Conservation (phyloP, 371 early-diverging fungal genomes). For the Neoconidiobolus thromboides region DNA sequence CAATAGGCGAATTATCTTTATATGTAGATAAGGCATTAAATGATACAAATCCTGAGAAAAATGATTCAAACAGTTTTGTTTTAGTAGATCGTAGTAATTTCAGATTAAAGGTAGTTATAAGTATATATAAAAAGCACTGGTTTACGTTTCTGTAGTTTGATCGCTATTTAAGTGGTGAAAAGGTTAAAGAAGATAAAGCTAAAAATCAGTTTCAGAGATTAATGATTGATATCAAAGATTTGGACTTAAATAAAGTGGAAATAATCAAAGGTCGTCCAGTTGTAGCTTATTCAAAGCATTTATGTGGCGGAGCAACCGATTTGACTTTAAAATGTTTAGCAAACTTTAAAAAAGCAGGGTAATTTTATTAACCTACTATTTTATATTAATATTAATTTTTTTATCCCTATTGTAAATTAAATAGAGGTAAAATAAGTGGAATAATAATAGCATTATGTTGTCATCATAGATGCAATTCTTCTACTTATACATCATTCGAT, state of each 20-base stretch:
- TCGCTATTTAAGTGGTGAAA: slow-evolving; percentile 15
- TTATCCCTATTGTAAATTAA: not conserved
- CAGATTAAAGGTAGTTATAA: slow-evolving; percentile 32
- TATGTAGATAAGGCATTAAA: slow-evolving; percentile 27
- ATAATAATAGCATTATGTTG: slow-evolving; percentile 80
- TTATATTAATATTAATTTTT: not conserved
- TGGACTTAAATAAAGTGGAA: slow-evolving; percentile 21
- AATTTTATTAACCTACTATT: not conserved
- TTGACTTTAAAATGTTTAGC: slow-evolving; percentile 54
- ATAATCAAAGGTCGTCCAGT: slow-evolving; percentile 19
- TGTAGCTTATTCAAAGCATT: slow-evolving; percentile 67
- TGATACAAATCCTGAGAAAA: not conserved
- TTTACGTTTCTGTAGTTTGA: slow-evolving; percentile 18
- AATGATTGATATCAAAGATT: slow-evolving; percentile 66
- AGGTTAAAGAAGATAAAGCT: not conserved
- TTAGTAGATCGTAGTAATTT: slow-evolving; percentile 62
- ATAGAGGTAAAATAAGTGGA: slow-evolving; percentile 31
- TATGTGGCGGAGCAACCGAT: slow-evolving; percentile 88
- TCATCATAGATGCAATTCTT: slow-evolving; percentile 67
- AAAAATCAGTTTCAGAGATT: slow-evolving; percentile 36
- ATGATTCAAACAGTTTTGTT: slow-evolving; percentile 26
- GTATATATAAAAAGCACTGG: slow-evolving; percentile 9
- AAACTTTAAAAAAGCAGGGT: slow-evolving; percentile 22
- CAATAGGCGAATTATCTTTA: slow-evolving; percentile 31
- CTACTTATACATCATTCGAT: slow-evolving; percentile 45